A percentile compares a stretch with the other conserved stretches of the same genome.
phyloP scores from a whole-genome alignment of 73 alveolate genomes.

The Paramecium biaurelia region DNA sequence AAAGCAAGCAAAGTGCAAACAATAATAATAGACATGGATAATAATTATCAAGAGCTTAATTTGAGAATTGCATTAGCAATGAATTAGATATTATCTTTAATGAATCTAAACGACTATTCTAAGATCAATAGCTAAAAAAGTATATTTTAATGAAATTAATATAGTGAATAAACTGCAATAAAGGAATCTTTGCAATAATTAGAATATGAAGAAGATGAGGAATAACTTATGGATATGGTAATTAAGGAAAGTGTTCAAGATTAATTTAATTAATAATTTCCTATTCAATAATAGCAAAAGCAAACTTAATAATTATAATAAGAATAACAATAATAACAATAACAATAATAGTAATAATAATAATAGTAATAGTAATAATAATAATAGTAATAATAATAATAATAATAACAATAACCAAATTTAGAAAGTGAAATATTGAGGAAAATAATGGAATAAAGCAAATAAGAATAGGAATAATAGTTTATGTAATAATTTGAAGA shows the following conservation, averaged over 20 bases:
- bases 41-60: constrained; percentile 74
- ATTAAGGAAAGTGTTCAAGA: constrained; percentile 54
- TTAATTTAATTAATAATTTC: background rate
- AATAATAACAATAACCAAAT: background rate
- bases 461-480: constrained; percentile 48
- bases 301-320: background rate
- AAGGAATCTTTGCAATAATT: constrained; percentile 4
- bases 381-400: background rate
- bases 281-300: background rate
- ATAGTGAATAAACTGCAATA: constrained; percentile 21
- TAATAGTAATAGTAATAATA: background rate
- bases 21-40: constrained; percentile 60
- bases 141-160: background rate
- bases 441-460: constrained; percentile 2
- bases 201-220: constrained; percentile 66
- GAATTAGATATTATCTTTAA: constrained; percentile 76
- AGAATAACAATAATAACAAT: background rate
- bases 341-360: background rate
- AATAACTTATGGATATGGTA: constrained; percentile 56
- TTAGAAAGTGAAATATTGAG: background rate
- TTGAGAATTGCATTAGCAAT: constrained; percentile 70
- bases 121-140: constrained; percentile 52
- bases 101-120: constrained; percentile 72
- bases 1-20: constrained; percentile 63
- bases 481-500: constrained; percentile 62